Conservation (phyloP, 208 protist species). For the Herpetomonas samuelpessoai region DNA sequence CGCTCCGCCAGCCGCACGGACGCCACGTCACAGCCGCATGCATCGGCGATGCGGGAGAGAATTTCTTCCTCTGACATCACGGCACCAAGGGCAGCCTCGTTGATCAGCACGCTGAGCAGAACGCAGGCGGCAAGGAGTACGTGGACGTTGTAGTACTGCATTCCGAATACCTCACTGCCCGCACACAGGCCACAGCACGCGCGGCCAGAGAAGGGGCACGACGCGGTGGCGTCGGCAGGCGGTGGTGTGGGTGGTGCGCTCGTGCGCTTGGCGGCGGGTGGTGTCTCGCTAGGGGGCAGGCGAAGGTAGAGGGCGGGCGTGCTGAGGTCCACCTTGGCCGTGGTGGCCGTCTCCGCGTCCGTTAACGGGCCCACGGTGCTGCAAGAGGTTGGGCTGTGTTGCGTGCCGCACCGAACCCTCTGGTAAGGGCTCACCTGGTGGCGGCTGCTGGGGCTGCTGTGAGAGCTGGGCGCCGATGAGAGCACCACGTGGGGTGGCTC, state of each 20-base stretch:
- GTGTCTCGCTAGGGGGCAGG: conserved; percentile 9
- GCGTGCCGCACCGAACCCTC: conserved; percentile 2
- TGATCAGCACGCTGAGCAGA: conserved; percentile 36
- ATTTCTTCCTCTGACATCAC: conserved; percentile 15
- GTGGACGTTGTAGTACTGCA: conserved; percentile 45
- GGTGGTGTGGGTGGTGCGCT: too few relatives aligned
- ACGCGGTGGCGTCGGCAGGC: not conserved
- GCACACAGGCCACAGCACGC: conserved; percentile 20
- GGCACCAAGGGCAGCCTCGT: conserved; percentile 18
- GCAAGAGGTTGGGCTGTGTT: conserved; percentile 8
- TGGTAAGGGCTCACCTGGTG: too few relatives aligned
- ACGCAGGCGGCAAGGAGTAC: conserved; percentile 32
- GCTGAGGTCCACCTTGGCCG: not conserved
- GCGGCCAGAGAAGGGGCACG: conserved; percentile 6
- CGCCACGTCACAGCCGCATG: conserved; percentile 22
- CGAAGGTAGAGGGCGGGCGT: not conserved
- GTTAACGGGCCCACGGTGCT: conserved; percentile 23
- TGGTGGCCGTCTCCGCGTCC: conserved; percentile 17
- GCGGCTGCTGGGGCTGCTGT: conserved; percentile 3
- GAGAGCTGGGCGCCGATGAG: not conserved
- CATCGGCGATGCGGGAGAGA: conserved; percentile 13
- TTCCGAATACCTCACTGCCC: conserved; percentile 19
- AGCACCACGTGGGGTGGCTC: too few relatives aligned
- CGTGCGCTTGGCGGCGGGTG: too few relatives aligned
- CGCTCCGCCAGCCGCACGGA: conserved; percentile 24